Evolutionary conservation across 2,329 filamentous ascomycete genomes (phyloP).

Genomic region (Fusarium clavum): DNA sequence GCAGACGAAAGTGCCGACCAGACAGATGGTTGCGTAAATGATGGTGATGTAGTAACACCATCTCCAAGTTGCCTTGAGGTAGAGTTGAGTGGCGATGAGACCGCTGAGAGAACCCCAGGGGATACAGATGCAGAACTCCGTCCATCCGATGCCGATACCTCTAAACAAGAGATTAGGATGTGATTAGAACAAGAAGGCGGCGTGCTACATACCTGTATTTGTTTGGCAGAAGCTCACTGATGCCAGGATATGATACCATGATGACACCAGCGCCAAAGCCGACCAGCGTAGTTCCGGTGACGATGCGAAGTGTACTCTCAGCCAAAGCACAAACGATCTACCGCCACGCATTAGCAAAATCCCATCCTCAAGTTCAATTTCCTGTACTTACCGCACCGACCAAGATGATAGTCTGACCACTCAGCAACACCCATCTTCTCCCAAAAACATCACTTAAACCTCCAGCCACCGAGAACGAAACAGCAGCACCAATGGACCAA

Average conservation of each 20-base stretch:
- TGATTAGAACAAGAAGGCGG: accelerated
- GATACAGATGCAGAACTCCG: constrained; percentile 14
- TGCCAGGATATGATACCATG: constrained; percentile 14
- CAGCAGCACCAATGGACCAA: constrained; percentile 15
- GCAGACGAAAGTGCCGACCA: constrained; percentile 11
- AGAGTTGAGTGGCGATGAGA: constrained; percentile 11
- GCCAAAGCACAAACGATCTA: constrained; percentile 15
- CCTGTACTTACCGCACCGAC: constrained; percentile 6
- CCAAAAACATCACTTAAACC: constrained; percentile 18
- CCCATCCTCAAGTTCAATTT: accelerated
- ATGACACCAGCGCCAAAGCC: constrained; percentile 16
- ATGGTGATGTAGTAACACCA: constrained; percentile 25
- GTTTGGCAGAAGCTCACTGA: constrained; percentile 11
- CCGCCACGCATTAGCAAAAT: accelerated
- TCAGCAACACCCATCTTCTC: constrained; percentile 6
- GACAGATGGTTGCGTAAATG: constrained; percentile 5
- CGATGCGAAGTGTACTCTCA: not conserved
- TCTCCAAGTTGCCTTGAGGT: constrained; percentile 13
- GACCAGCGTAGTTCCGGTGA: constrained; percentile 11
- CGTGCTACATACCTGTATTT: constrained; percentile 2
- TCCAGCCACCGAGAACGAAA: constrained; percentile 12
- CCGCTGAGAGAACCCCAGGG: constrained; percentile 5
- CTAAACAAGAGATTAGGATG: not conserved
- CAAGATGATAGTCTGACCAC: constrained; percentile 11
- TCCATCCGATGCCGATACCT: constrained; percentile 18